Evolutionary conservation across 352 stramenopile species (phyloP), one percentile per base, ranked within the genome.

Genomic region (Globisporangium takayamanum): DNA sequence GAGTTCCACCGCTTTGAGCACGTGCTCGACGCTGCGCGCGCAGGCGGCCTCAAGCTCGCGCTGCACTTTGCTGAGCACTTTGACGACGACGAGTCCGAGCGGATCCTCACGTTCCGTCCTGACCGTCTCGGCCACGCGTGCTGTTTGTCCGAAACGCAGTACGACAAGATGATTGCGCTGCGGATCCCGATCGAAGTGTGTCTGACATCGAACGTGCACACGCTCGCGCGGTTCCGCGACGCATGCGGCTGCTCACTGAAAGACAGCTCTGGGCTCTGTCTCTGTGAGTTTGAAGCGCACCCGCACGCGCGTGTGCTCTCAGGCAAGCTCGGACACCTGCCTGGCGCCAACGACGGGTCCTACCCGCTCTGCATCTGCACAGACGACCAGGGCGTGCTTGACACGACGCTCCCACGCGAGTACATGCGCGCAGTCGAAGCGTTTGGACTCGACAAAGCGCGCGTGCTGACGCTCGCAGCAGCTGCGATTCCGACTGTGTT

Each of bases 171-270:
- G 64, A 59, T 86, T 25, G 36, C 51, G 22, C 57, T 77, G 16
- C 72, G 71, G 20, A 95, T 98, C 57, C 91, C 92, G 6, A 85
- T 98, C 48, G 94, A 98, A 71, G 73, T 92, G 6, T 98, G 94
- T 68, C 78, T 97, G 22, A 98, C 91, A 7, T 97, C 88, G 18
- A 98, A 98, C 69, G 81, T 96, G 28, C 87, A 97, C 73, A 98
- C 92, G 20, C 74, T 98, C 53, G 88, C 87, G 48, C 76, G 93
- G 46, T 89, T 90, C 54, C 72, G 74, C 45, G 57, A 59, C 42
- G 59, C 67, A 20, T 74, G 60, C 48, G 69, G 60, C 16, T 86
- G 74, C 50, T 58, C 64, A 11, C 67, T 61, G 44, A 73, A 80
- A 18, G 78, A 89, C 53, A 44, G 63, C 45, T 74, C 72, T 25